Evolutionary conservation across 169 alveolate species (phyloP), one percentile per base, ranked within the genome.

Genomic region (Eimeria necatrix): DNA sequence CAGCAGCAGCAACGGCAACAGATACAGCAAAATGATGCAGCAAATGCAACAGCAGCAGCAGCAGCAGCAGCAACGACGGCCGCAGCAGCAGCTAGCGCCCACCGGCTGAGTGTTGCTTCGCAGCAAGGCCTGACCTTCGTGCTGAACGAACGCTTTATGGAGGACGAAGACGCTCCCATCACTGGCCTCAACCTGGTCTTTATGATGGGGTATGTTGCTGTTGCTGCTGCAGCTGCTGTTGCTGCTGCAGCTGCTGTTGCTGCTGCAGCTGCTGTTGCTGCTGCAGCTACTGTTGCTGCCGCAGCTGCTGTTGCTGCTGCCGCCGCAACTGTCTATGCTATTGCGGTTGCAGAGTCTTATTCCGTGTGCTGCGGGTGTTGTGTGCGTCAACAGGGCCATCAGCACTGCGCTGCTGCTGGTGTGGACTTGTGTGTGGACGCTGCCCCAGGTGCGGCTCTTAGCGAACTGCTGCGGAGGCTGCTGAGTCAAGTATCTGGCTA

Each of bases 351-450:
- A 70, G 81, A 12, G 51, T 14, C 18, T 26, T 9, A 14, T n/a
- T 12, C 4, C 49, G n/a, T n/a, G n/a, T n/a, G 32, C 26, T 20
- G 52, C n/a, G n/a, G n/a, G 18, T 74, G 0, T 41, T 16, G 32
- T n/a, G 86, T 41, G 56, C 32, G 32, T 52, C 86, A 48, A 8
- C 90, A 81, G 90, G 14, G 51, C 49, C n/a, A 81, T 81, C 49
- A 46, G 90, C 90, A 51, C 90, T n/a, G 48, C 49, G 18, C 53
- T 81, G 73, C 84, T 95, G 61, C 52, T 87, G 49, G 53, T 84
- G 52, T 95, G 97, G 97, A 93, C 97, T 26, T 26, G 81, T 91
- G 86, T 95, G 68, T 95, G 97, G 97, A 95, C 97, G 8, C 22
- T 95, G 20, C 97, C 97, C 10, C 68, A 56, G 68, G 68, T 56